A percentile compares a stretch with the other conserved stretches of the same genome.
phyloP scores from a whole-genome alignment of 1,284 basidiomycete species.

The Macrocystidia cucumis region DNA sequence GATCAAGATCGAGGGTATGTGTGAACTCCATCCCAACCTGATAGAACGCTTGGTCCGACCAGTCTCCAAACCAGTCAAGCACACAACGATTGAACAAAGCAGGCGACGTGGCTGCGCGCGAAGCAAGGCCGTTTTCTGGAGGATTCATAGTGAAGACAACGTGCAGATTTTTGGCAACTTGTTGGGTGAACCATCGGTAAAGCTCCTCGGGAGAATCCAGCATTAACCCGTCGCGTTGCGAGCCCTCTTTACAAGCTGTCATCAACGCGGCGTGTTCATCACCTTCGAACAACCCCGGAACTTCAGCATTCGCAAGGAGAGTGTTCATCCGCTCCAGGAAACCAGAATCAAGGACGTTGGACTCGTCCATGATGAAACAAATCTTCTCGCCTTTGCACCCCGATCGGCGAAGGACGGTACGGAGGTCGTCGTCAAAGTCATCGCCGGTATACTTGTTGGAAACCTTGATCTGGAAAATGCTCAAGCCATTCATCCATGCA shows the following conservation, averaged over 20 bases:
- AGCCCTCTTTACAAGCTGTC: slow-evolving; percentile 98
- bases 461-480: slow-evolving; percentile 98
- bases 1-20: slow-evolving; percentile 83
- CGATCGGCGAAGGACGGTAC: slow-evolving; percentile 86
- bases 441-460: slow-evolving; percentile 98
- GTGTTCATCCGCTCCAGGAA: slow-evolving; percentile 99
- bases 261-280: slow-evolving; percentile 96
- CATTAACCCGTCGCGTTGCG: slow-evolving; percentile 96
- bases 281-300: slow-evolving; percentile 97
- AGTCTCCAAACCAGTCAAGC: slow-evolving; percentile 97
- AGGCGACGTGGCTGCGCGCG: slow-evolving; percentile 94
- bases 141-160: slow-evolving; percentile 99
- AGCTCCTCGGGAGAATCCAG: slow-evolving; percentile 96
- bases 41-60: slow-evolving; percentile 96
- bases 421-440: slow-evolving; percentile 97
- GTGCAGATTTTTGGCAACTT: slow-evolving; percentile 94
- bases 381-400: slow-evolving; percentile 99
- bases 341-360: slow-evolving; percentile 96
- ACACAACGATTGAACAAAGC: slow-evolving; percentile 98
- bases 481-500: slow-evolving; percentile 99
- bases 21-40: slow-evolving; percentile 97
- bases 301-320: slow-evolving; percentile 97
- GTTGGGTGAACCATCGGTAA: slow-evolving; percentile 95
- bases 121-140: slow-evolving; percentile 91
- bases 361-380: slow-evolving; percentile 99